These are phyloP conservation scores for Diospyros kaki DNA, from an alignment of 148 eudicot genomes.

Conservation along the genomic window DNA sequence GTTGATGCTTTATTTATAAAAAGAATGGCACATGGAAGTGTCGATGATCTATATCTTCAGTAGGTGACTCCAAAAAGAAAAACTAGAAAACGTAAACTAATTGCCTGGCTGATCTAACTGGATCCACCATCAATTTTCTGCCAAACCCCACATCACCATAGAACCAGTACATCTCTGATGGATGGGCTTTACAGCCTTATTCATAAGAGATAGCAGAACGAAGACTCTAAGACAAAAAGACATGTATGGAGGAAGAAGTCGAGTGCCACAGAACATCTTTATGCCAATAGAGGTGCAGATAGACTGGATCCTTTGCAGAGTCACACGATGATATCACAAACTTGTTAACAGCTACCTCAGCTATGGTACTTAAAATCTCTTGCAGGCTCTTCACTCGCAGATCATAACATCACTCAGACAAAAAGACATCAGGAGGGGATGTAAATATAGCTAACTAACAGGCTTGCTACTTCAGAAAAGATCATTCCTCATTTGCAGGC, in stretches of 20 bases:
- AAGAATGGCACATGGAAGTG: constrained; percentile 16
- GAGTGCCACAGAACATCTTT: constrained; percentile 48
- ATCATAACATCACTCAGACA: constrained; percentile 24
- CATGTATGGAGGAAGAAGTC: constrained; percentile 17
- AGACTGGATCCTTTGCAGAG: constrained; percentile 15
- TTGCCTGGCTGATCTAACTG: constrained; percentile 34
- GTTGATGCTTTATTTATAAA: constrained; percentile 33
- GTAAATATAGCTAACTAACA: constrained; percentile 27
- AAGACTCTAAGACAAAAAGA: constrained; percentile 24
- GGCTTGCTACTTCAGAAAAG: constrained; percentile 32
- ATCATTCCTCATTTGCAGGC: constrained; percentile 30
- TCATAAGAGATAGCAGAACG: constrained; percentile 26
- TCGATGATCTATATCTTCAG: constrained; percentile 19
- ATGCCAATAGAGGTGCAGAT: constrained; percentile 19
- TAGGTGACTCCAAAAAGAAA: constrained; percentile 24
- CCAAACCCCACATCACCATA: constrained; percentile 17
- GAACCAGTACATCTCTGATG: constrained; percentile 22
- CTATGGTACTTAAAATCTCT: neutral
- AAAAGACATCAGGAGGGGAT: constrained; percentile 36
- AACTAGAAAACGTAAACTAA: constrained; percentile 30
- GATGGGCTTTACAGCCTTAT: constrained; percentile 45
- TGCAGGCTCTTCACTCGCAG: constrained; percentile 21
- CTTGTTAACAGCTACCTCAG: constrained; percentile 26
- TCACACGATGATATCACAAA: constrained; percentile 23
- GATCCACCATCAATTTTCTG: constrained; percentile 37